Percentiles rank a stretch among this genome's conserved stretches.
Evolutionary conservation across 352 stramenopile genomes (phyloP).

Genomic region (Globisporangium rhizosaccharum): DNA sequence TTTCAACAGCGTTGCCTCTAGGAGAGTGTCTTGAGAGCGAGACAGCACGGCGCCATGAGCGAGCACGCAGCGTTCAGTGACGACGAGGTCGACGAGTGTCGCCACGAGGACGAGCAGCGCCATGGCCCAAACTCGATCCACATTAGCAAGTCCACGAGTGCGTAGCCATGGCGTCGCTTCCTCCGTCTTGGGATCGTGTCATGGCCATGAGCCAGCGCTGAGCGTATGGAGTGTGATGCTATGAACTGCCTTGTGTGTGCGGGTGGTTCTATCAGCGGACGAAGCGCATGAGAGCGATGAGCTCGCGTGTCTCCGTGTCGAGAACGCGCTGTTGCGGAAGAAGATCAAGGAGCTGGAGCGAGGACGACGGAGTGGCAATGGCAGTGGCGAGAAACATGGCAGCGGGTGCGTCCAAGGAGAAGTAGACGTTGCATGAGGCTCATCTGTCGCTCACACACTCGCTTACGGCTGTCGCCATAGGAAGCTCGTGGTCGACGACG

Average conservation of each 20-base stretch:
- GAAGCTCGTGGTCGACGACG: slow-evolving; percentile 44
- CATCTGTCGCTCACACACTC: neutral
- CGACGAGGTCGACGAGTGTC: slow-evolving; percentile 1
- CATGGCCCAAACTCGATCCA: slow-evolving; percentile 24
- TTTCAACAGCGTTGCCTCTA: too few species aligned
- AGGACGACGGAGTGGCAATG: slow-evolving; percentile 27
- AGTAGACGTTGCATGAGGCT: too few species aligned
- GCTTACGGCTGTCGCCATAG: slow-evolving; percentile 13
- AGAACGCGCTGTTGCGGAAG: slow-evolving; percentile 65
- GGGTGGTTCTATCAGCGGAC: slow-evolving; percentile 8
- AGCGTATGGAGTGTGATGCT: neutral
- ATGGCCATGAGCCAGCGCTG: neutral
- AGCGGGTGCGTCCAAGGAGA: neutral
- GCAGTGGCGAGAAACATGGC: slow-evolving; percentile 15
- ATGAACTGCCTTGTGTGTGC: neutral
- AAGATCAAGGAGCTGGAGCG: slow-evolving; percentile 68
- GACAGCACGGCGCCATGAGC: neutral
- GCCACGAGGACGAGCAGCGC: slow-evolving; percentile 12
- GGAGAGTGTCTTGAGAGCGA: too few species aligned
- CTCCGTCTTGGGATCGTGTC: too few species aligned
- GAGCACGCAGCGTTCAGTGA: neutral
- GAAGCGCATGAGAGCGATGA: slow-evolving; percentile 29
- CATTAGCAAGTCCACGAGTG: slow-evolving; percentile 24
- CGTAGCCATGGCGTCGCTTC: slow-evolving; percentile 1
- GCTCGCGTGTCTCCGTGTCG: slow-evolving; percentile 39